Evolutionary conservation across 192 early-diverging fungal species (phyloP), one percentile per base, ranked within the genome.

Genomic region (Helicostylum pulchrum): DNA sequence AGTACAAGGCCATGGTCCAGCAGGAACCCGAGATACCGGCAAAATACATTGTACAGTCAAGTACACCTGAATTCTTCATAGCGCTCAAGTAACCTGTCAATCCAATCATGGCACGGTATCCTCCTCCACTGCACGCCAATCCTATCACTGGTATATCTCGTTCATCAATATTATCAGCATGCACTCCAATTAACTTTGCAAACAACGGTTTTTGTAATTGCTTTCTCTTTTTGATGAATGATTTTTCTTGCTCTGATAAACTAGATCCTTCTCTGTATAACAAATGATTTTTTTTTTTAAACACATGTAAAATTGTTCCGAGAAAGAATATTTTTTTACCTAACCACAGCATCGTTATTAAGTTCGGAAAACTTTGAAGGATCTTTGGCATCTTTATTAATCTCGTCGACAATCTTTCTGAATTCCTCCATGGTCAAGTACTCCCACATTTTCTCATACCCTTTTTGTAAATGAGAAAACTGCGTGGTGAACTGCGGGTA

Each of bases 91-190:
- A 92, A 9, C 91, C 90, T 12, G 82, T 64, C 15, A 82, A 85
- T 9, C 86, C 83, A 39, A 92, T 67, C 92, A 94, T 94, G 7
- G 92, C 90, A 5, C 91, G 85, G 70, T 85, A 91, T 1, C 92
- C 92, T 11, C 92, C 92, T 31, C 92, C 92, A 62, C 87, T 88
- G 57, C 84, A 87, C n/a, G 87, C 88, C 64, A 89, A 63, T 7
- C 79, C 87, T 53, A 93, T 81, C 0, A 86, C 54, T 17, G 91
- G 91, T 19, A 93, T 81, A 62, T 93, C 88, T 14, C 80, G 78
- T 17, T 66, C 69, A 52, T 91, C 78, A 19, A 93, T 64, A n/a
- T 87, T 81, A 2, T 70, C 70, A n/a, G 70, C 74, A 39, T 85
- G 54, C 14, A 86, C 90, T 3, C 87, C 83, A 63, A 93, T 89